Percentiles rank a stretch among this genome's conserved stretches.
phyloP scores from a whole-genome alignment of 2,329 filamentous ascomycete species.

The Phialophora chinensis region DNA sequence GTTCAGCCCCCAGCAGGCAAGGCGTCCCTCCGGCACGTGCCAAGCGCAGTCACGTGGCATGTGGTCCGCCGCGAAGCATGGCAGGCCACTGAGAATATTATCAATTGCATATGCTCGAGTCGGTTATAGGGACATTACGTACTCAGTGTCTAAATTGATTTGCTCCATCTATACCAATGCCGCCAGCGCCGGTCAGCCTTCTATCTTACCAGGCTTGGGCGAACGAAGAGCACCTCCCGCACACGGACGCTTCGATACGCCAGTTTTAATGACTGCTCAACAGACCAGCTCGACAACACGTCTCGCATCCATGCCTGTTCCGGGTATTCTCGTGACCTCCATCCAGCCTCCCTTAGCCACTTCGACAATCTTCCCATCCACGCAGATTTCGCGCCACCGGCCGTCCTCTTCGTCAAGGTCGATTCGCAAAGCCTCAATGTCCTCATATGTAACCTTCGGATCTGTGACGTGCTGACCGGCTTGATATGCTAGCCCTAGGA shows the following conservation, averaged over 20 bases:
- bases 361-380: slow-evolving; percentile 88
- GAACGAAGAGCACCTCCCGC: not conserved
- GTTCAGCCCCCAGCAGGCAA: not conserved
- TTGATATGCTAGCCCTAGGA: slow-evolving; percentile 72
- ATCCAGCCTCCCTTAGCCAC: slow-evolving; percentile 75
- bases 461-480: slow-evolving; percentile 62
- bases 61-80: not conserved
- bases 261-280: slow-evolving; percentile 9
- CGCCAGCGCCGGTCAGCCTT: not conserved
- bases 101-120: not conserved
- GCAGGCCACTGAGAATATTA: too few species aligned
- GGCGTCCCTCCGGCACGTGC: not conserved
- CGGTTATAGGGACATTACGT: not conserved
- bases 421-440: slow-evolving; percentile 70
- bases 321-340: slow-evolving; percentile 56
- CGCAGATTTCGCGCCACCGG: slow-evolving; percentile 82
- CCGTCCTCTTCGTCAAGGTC: slow-evolving; percentile 70
- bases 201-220: not conserved
- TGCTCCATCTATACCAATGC: not conserved
- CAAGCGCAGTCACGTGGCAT: not conserved
- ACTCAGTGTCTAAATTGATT: not conserved
- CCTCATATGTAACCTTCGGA: slow-evolving; percentile 70
- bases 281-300: slow-evolving; percentile 48
- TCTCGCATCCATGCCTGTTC: slow-evolving; percentile 49
- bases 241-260: too few species aligned